Base-by-base conservation (phyloP, 768 basidiomycete species). In the Leccinum olivaceopallidum region DNA sequence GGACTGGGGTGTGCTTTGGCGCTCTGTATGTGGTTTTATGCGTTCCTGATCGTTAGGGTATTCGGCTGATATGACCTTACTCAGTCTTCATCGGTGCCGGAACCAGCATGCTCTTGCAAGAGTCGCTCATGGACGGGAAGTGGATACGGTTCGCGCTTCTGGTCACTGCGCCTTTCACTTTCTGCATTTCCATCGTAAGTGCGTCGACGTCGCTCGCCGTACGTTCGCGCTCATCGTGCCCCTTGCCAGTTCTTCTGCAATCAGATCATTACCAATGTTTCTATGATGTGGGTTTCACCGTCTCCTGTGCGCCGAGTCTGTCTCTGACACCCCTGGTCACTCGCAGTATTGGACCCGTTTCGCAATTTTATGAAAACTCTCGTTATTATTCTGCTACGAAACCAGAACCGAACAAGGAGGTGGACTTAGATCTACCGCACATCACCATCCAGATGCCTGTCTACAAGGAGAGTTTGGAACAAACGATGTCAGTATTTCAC, bases 301-400 rank as follows among this genome's bases (percentile, higher is more conserved):
- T 47, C 20, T 47, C 20, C 44, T 20, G 20, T 90, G 69, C 49
- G 86, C 73, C 16, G 8, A 12, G 55, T 10, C 36, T 13, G 20
- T 30, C 26, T 37, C 39, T 13, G n/a, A 1, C 22, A 32, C 50
- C 59, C 48, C 39, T 53, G 52, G 58, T 61, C n/a, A 5, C 28
- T 10, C 39, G 8, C 62, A 89, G 88, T 9, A 65, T 94, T 60
- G 93, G 93, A 26, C 93, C 93, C 20, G 88, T 95, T 51, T 85
- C 92, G 6, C 93, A 94, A 64, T 92, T 85, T 71, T 85, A 90
- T 69, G 86, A 93, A 66, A 94, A 94, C 71, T 92, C 91, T 0
- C 83, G 81, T 42, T 95, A 89, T 73, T 95, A 91, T 69, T 92
- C 90, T 12, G 89, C 90, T 12, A 73, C 81, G 54, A 79, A 78